phyloP scores from a whole-genome alignment of 768 basidiomycete genomes.

The Mycena polygramma region DNA sequence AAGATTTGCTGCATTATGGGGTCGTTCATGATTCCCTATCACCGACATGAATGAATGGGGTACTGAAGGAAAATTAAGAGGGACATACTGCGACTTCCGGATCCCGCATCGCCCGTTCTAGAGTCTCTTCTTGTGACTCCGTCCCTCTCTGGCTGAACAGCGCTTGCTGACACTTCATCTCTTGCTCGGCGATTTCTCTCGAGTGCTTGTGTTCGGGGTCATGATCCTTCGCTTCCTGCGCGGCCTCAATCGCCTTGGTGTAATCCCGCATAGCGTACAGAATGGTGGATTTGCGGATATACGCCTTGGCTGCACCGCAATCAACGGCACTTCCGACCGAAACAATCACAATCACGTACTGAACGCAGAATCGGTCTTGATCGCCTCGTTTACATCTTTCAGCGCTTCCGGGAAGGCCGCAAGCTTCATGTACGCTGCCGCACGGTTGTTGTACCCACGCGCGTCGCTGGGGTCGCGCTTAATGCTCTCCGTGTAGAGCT shows the following conservation, averaged over 20 bases:
- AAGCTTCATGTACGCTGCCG: constrained; percentile 97
- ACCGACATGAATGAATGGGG: constrained; percentile 21
- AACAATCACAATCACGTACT: constrained; percentile 56
- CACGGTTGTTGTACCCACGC: constrained; percentile 96
- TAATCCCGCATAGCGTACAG: constrained; percentile 93
- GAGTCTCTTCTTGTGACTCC: constrained; percentile 93
- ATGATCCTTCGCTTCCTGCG: constrained; percentile 80
- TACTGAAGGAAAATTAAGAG: constrained; percentile 14
- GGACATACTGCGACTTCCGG: constrained; percentile 86
- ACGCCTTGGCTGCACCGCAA: constrained; percentile 82
- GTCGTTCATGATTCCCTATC: constrained; percentile 86
- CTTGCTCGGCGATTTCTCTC: constrained; percentile 84
- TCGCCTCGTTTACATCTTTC: constrained; percentile 95
- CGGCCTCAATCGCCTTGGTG: constrained; percentile 86
- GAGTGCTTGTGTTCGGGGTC: constrained; percentile 89
- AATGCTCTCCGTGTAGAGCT: constrained; percentile 94
- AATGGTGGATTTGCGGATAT: constrained; percentile 93
- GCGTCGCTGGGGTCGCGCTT: constrained; percentile 94
- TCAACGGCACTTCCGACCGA: constrained; percentile 13
- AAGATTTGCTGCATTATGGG: constrained; percentile 95
- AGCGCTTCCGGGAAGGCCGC: constrained; percentile 94
- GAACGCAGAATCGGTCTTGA: constrained; percentile 90
- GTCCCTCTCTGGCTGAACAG: constrained; percentile 81
- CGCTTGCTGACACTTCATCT: constrained; percentile 85
- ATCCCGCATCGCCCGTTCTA: constrained; percentile 96